phyloP scores from a whole-genome alignment of 1,139 yeast species.

The Debaryomyces fabryi region DNA sequence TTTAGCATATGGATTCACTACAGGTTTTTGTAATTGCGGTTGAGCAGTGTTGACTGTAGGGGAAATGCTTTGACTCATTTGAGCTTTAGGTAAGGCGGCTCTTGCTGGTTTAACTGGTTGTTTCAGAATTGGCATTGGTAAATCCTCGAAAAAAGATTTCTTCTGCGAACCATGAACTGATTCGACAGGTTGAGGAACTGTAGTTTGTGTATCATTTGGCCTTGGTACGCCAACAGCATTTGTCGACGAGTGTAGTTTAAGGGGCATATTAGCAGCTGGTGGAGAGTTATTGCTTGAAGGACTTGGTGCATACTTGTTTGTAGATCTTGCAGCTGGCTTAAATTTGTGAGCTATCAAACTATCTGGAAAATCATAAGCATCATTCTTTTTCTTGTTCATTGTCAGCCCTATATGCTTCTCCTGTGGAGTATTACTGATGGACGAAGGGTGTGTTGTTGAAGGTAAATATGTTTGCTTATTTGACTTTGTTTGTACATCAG shows the following conservation, averaged over 20 bases:
- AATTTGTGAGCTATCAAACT: conserved; percentile 51
- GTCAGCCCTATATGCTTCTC: conserved; percentile 36
- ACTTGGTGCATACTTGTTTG: conserved; percentile 25
- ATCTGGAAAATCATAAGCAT: conserved; percentile 80
- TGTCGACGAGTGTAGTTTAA: conserved; percentile 9
- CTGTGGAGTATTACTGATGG: conserved; percentile 3
- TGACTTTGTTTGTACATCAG: background rate
- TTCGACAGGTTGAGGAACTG: background rate
- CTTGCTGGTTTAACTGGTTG: conserved; percentile 33
- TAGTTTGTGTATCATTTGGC: background rate
- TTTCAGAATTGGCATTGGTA: conserved; percentile 41
- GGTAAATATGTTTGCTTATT: conserved; percentile 1
- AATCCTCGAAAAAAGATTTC: conserved; percentile 58
- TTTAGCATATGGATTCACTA: conserved; percentile 7
- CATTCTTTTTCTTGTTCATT: conserved; percentile 58
- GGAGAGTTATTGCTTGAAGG: background rate
- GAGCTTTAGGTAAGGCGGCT: conserved; percentile 25
- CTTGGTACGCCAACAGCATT: background rate
- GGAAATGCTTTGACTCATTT: background rate
- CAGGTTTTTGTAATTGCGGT: conserved; percentile 4
- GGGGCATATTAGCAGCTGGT: conserved; percentile 5
- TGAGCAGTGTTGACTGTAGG: background rate
- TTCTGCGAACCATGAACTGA: conserved; percentile 20
- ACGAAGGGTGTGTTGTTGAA: background rate
- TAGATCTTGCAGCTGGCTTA: conserved; percentile 38